Conservation (phyloP, 2,329 filamentous ascomycete species). For the Pseudogymnoascus destructans region DNA sequence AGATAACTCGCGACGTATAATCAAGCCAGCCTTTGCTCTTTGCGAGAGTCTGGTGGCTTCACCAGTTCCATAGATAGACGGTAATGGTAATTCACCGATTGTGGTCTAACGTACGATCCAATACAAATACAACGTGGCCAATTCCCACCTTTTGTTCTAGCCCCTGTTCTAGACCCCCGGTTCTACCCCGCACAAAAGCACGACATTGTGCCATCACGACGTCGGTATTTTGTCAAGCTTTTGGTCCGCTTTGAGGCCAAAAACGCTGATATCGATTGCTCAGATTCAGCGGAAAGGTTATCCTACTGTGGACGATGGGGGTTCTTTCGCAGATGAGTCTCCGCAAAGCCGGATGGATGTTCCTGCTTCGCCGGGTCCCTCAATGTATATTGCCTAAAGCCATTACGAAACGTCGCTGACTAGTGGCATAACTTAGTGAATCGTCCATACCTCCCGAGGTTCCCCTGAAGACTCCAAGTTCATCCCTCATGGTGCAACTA, state of each 20-base stretch:
- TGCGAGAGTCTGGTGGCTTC: too few species aligned
- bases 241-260: too few species aligned
- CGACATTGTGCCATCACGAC: neutral
- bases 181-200: neutral
- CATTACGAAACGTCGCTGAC: neutral
- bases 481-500: conserved; percentile 16
- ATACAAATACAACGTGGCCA: neutral
- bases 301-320: neutral
- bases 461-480: conserved; percentile 12
- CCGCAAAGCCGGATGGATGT: neutral
- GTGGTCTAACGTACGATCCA: too few species aligned
- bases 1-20: too few species aligned
- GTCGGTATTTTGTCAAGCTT: too few species aligned
- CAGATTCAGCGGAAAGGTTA: conserved; percentile 20
- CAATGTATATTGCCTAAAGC: neutral
- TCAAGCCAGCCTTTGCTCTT: too few species aligned
- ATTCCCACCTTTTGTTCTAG: neutral
- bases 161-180: neutral
- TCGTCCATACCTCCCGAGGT: neutral
- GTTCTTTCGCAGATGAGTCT: neutral
- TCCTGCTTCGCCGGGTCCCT: neutral
- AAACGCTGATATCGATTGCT: conserved; percentile 32
- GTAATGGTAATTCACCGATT: too few species aligned
- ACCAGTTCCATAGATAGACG: too few species aligned
- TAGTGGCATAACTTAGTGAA: neutral